A percentile compares a stretch with the other conserved stretches of the same genome.
These are phyloP conservation scores for Colletotrichum higginsianum DNA, from an alignment of 2,329 filamentous ascomycete species.

Conservation along the genomic window DNA sequence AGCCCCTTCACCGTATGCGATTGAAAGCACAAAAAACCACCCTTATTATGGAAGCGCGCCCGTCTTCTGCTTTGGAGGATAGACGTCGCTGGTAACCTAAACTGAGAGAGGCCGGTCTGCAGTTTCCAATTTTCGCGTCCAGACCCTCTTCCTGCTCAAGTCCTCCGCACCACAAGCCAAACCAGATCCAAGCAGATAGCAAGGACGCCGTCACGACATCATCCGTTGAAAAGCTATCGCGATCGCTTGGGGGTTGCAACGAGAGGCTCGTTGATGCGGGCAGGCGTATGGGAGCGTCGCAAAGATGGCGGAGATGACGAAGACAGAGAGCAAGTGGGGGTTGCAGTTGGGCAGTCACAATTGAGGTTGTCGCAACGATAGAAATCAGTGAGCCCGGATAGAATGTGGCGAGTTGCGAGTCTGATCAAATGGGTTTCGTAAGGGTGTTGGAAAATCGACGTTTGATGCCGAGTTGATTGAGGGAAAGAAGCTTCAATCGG, in stretches of 20 bases:
- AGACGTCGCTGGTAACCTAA: conserved; percentile 41
- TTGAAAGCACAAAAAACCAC: conserved; percentile 41
- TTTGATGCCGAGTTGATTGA: conserved; percentile 2
- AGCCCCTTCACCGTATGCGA: conserved; percentile 35
- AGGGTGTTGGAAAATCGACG: not conserved
- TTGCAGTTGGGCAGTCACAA: conserved; percentile 34
- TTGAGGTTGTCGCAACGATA: conserved; percentile 11
- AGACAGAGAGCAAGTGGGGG: conserved; percentile 16
- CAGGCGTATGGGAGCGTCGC: conserved; percentile 26
- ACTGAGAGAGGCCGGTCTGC: conserved; percentile 36
- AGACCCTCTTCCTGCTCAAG: conserved; percentile 38
- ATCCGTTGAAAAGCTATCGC: conserved; percentile 37
- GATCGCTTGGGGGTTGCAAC: conserved; percentile 21
- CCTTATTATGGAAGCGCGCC: conserved; percentile 39
- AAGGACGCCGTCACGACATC: conserved; percentile 31
- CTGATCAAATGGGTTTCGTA: not conserved
- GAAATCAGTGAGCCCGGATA: conserved; percentile 15
- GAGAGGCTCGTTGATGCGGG: conserved; percentile 23
- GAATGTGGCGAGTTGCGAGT: not conserved
- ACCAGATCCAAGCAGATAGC: conserved; percentile 42
- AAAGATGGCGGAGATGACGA: conserved; percentile 18
- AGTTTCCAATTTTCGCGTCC: conserved; percentile 40
- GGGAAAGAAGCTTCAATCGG: not conserved
- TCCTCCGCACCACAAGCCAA: conserved; percentile 38
- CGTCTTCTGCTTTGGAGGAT: conserved; percentile 20